Conservation (phyloP, 1,139 yeast species). For the Pichia sp. region DNA sequence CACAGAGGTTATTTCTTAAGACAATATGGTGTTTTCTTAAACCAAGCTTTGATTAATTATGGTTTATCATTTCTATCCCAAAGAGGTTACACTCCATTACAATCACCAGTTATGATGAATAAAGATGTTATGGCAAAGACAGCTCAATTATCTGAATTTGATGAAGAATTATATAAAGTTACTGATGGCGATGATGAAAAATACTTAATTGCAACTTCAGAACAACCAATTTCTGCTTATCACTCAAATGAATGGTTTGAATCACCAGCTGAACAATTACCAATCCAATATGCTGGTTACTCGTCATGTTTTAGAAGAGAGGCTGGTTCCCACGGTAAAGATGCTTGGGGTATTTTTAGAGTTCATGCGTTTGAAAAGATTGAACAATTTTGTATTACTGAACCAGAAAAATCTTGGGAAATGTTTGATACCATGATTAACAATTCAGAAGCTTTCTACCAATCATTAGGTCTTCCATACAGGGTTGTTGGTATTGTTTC, state of each 20-base stretch:
- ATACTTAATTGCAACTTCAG: conserved; percentile 96
- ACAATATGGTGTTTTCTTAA: conserved; percentile 91
- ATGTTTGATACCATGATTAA: conserved; percentile 95
- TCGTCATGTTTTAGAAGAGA: conserved; percentile 99
- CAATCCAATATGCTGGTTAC: conserved; percentile 93
- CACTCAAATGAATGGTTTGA: conserved; percentile 99
- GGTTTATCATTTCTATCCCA: conserved; percentile 76
- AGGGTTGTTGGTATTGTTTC: conserved; percentile 97
- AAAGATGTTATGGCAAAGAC: conserved; percentile 99
- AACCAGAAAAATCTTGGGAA: conserved; percentile 97
- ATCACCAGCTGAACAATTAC: conserved; percentile 93
- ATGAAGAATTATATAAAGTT: conserved; percentile 95
- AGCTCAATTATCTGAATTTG: conserved; percentile 96
- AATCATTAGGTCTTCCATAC: conserved; percentile 88
- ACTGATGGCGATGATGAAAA: conserved; percentile 96
- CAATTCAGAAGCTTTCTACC: conserved; percentile 86
- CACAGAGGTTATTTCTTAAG: conserved; percentile 98
- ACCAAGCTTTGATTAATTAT: conserved; percentile 95
- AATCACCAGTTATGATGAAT: conserved; percentile 99
- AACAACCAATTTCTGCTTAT: conserved; percentile 97
- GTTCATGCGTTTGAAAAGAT: conserved; percentile 98
- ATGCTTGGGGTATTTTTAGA: conserved; percentile 99
- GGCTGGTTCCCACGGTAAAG: conserved; percentile 99
- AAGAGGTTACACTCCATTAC: conserved; percentile 84
- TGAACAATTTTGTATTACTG: conserved; percentile 92